Evolutionary conservation across 2,329 filamentous ascomycete species (phyloP), one percentile per base, ranked within the genome.

Genomic region (Colletotrichum sansevieriae): DNA sequence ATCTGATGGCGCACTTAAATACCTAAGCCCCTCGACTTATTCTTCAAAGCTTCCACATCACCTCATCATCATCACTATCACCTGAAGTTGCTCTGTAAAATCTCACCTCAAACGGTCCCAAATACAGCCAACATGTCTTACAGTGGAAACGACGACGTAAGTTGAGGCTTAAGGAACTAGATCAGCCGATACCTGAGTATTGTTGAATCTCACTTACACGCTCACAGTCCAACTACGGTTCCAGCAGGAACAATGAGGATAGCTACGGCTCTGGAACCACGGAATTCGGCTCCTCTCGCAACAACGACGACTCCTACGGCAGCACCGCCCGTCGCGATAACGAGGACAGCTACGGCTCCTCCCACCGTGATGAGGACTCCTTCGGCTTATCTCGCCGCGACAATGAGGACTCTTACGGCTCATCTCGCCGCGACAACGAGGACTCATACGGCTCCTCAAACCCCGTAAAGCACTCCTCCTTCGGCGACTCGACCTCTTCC

Each of bases 121-220:
- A 56, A 60, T 10, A 46, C 12, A 70, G 55, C 71, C 73, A 80
- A 39, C 63, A 83, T 85, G 84, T 85, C 83, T 81, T 84, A 82
- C 80, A 77, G 79, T 74, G 76, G 79, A 71, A 79, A 83, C 79
- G 77, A 79, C 71, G 74, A 78, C 75, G 78, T 78, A 71, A 76
- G 77, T 69, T 12, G 10, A 10, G 41, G 29, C 29, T 7, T 20
- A 7, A 12, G 10, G 6, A 20, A 8, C 33, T 33, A 10, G 11
- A 10, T 29, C 35, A 39, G 33, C 4, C 20, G 35, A 22, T 18
- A 37, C 25, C 20, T 11, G 15, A 12, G 33, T 12, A 37, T 12
- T 3, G 7, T 29, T 29, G 7, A 29, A 29, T n/a, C 8, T n/a
- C 25, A 18, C 52, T 67, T 61, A 69, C 39, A 71, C 33, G 10